phyloP scores from a whole-genome alignment of 768 basidiomycete species.

The Phylloporus rhodoxanthus region DNA sequence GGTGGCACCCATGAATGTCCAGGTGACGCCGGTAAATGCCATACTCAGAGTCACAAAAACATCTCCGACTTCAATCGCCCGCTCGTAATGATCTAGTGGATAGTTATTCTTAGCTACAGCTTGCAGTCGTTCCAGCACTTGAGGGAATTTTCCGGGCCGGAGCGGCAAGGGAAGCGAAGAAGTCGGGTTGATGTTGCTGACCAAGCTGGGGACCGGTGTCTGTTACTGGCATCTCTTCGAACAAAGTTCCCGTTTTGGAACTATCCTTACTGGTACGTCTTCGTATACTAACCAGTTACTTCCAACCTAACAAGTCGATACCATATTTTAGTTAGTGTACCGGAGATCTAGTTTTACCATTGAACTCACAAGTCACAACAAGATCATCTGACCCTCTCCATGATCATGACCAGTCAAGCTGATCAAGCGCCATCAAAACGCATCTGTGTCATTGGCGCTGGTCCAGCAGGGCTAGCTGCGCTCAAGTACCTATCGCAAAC shows the following conservation, averaged over 20 bases:
- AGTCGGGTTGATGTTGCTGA: background rate
- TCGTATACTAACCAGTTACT: background rate
- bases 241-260: background rate
- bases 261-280: background rate
- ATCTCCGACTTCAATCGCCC: no score
- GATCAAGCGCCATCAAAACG: conserved; percentile 24
- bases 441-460: conserved; percentile 72
- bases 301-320: background rate
- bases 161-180: background rate
- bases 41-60: no score
- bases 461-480: conserved; percentile 66
- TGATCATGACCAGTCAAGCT: conserved; percentile 5
- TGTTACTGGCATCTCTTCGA: background rate
- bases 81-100: no score
- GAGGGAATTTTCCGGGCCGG: background rate
- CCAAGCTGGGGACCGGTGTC: background rate
- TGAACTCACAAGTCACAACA: background rate
- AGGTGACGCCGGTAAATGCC: no score
- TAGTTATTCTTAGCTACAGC: no score
- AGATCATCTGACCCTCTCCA: background rate
- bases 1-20: no score
- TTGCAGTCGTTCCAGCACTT: background rate
- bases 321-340: background rate
- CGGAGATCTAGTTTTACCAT: background rate
- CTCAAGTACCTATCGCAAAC: conserved; percentile 62